Evolutionary conservation across 2,329 filamentous ascomycete species (phyloP).

Genomic region (Helminthosporium solani): DNA sequence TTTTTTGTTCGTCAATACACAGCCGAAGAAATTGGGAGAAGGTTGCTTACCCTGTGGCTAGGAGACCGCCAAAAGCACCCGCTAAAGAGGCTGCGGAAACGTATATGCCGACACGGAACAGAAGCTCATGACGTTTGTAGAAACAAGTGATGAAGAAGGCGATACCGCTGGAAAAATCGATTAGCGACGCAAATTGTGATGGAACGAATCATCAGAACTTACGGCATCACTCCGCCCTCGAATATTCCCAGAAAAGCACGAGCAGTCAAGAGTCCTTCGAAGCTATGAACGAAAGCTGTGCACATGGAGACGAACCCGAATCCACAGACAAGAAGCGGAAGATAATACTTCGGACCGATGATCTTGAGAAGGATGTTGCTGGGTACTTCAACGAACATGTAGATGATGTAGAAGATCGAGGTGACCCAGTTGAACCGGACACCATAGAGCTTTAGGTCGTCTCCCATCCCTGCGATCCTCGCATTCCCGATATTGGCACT

Average conservation of each 20-base stretch:
- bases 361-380: constrained; percentile 58
- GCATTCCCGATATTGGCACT: constrained; percentile 55
- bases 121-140: constrained; percentile 58
- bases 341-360: constrained; percentile 54
- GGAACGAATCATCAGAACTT: constrained; percentile 18
- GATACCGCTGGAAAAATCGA: constrained; percentile 49
- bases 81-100: constrained; percentile 57
- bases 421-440: constrained; percentile 59
- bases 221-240: constrained; percentile 60
- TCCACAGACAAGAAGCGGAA: constrained; percentile 56
- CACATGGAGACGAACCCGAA: constrained; percentile 59
- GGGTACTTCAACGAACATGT: constrained; percentile 58
- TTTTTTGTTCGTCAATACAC: constrained; percentile 7
- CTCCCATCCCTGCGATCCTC: constrained; percentile 55
- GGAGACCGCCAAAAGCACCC: constrained; percentile 59
- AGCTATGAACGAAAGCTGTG: constrained; percentile 55
- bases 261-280: constrained; percentile 49
- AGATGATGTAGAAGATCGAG: constrained; percentile 60
- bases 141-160: constrained; percentile 59
- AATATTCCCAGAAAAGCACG: constrained; percentile 56
- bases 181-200: too few species aligned
- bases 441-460: constrained; percentile 52
- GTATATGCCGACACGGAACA: constrained; percentile 59
- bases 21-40: background rate
- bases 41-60: constrained; percentile 52